Evolutionary conservation across 176 grass and related monocot species (phyloP).

Genomic region (Paspalum vaginatum): DNA sequence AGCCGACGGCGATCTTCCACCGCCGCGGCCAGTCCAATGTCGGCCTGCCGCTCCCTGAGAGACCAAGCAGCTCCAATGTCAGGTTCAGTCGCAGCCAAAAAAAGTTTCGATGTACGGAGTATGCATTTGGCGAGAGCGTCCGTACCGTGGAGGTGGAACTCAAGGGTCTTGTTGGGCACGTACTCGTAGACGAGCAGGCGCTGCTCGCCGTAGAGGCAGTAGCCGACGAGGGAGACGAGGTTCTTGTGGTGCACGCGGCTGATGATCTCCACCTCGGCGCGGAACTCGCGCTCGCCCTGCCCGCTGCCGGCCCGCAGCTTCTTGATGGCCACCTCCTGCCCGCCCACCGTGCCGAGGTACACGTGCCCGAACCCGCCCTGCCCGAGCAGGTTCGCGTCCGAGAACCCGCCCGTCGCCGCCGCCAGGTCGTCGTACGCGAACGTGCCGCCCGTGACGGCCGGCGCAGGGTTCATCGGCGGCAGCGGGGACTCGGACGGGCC

Average conservation of each 20-base stretch:
- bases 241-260: conserved; percentile 87
- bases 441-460: conserved; percentile 41
- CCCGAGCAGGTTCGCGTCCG: conserved; percentile 78
- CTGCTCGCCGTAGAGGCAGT: conserved; percentile 75
- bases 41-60: conserved; percentile 58
- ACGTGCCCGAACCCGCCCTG: conserved; percentile 87
- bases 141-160: conserved; percentile 81
- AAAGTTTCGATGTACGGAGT: not conserved
- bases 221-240: conserved; percentile 82
- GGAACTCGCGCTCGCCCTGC: conserved; percentile 89
- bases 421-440: conserved; percentile 73
- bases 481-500: conserved; percentile 30
- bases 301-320: conserved; percentile 64
- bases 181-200: conserved; percentile 83
- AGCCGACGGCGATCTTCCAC: conserved; percentile 79
- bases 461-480: conserved; percentile 21
- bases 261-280: conserved; percentile 86
- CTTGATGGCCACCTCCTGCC: conserved; percentile 84
- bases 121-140: not conserved
- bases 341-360: conserved; percentile 65
- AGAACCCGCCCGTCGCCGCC: conserved; percentile 65
- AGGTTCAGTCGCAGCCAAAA: not conserved
- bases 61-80: not conserved
- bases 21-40: conserved; percentile 73
- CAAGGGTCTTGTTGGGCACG: conserved; percentile 87